Evolutionary conservation across 139 green algal species (phyloP).

Genomic region (Chlorokybus atmophyticus): DNA sequence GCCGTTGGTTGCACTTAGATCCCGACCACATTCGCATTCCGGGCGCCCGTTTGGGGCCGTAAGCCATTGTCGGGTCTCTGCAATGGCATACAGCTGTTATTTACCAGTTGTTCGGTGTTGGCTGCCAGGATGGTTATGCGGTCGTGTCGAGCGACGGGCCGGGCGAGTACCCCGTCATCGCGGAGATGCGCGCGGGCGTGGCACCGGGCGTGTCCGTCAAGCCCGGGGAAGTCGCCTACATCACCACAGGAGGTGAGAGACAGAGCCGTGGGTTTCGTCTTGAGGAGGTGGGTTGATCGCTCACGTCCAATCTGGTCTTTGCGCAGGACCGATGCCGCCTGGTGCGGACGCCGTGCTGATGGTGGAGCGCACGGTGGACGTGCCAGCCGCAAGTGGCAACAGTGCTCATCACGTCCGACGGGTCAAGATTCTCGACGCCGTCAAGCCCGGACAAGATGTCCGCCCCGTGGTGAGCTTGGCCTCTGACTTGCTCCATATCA

Average conservation of each 20-base stretch:
- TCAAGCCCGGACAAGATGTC: slow-evolving; percentile 32
- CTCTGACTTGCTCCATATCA: not conserved
- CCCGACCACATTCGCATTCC: not conserved
- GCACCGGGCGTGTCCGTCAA: slow-evolving; percentile 18
- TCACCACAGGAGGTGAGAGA: slow-evolving; percentile 70
- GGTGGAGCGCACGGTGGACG: slow-evolving; percentile 23
- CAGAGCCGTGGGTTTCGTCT: too few species aligned
- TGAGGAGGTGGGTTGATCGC: slow-evolving; percentile 1
- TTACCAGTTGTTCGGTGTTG: not conserved
- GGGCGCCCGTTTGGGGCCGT: not conserved
- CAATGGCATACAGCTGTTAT: not conserved
- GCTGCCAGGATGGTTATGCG: slow-evolving; percentile 79
- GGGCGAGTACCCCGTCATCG: slow-evolving; percentile 62
- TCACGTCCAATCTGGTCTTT: slow-evolving; percentile 1
- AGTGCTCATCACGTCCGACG: too few species aligned
- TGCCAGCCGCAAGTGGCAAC: slow-evolving; percentile 6
- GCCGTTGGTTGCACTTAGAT: too few species aligned
- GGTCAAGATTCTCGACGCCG: slow-evolving; percentile 12
- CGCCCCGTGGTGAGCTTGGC: slow-evolving; percentile 21
- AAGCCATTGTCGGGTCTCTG: not conserved
- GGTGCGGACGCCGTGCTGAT: slow-evolving; percentile 34
- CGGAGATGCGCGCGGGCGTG: slow-evolving; percentile 53
- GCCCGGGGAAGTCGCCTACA: slow-evolving; percentile 69
- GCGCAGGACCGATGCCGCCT: slow-evolving; percentile 22
- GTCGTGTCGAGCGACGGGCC: slow-evolving; percentile 60